Evolutionary conservation across 768 basidiomycete species (phyloP).

Genomic region (Cyclocybe cylindracea): DNA sequence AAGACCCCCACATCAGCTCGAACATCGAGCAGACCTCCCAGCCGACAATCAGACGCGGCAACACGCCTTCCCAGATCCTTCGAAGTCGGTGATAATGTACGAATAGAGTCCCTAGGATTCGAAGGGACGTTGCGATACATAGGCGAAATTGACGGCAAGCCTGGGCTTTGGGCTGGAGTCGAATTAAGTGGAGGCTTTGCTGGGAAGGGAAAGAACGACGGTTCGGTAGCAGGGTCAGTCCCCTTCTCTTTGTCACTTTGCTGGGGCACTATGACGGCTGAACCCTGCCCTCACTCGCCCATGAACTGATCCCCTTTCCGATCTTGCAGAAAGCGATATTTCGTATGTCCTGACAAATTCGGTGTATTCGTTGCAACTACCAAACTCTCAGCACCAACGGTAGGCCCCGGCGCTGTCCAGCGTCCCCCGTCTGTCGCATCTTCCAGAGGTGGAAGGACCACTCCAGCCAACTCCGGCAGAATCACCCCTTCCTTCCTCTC

Average conservation of each 20-base stretch:
- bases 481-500: constrained; percentile 47
- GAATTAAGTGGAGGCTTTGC: constrained; percentile 83
- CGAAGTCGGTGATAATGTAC: constrained; percentile 78
- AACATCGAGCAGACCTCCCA: constrained; percentile 51
- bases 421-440: constrained; percentile 85
- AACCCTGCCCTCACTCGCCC: neutral
- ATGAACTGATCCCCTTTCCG: neutral
- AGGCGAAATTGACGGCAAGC: constrained; percentile 87
- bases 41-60: constrained; percentile 66
- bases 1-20: constrained; percentile 52
- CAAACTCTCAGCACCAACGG: constrained; percentile 81
- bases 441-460: constrained; percentile 59
- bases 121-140: constrained; percentile 83
- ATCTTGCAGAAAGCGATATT: constrained; percentile 71
- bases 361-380: constrained; percentile 87
- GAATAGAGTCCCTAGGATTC: constrained; percentile 85
- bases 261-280: neutral
- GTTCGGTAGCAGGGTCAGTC: constrained; percentile 84
- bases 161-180: constrained; percentile 91
- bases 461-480: constrained; percentile 57
- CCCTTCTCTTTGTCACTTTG: constrained; percentile 8
- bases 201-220: constrained; percentile 96
- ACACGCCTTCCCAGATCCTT: constrained; percentile 49
- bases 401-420: constrained; percentile 47
- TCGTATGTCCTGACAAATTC: constrained; percentile 78